These are phyloP conservation scores for Rhododendron kiyosumense DNA, from an alignment of 148 eudicot species.

Conservation along the genomic window DNA sequence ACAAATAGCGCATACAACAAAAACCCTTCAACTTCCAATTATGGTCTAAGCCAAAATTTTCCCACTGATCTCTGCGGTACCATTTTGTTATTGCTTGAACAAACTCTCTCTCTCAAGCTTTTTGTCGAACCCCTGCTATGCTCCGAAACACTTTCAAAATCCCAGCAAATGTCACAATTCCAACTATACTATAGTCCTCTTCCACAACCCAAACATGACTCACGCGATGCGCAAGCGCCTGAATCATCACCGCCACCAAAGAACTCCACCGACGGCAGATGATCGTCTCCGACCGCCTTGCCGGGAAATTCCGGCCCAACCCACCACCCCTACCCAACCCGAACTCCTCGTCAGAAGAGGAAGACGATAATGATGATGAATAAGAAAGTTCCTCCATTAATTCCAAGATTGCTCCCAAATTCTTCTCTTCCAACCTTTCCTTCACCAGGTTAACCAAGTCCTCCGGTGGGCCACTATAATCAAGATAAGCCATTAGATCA, in stretches of 20 bases:
- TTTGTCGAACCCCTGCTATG: constrained; percentile 11
- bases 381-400: constrained; percentile 46
- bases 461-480: constrained; percentile 61
- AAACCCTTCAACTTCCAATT: neutral
- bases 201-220: constrained; percentile 76
- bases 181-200: constrained; percentile 57
- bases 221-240: constrained; percentile 73
- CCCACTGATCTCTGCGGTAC: neutral
- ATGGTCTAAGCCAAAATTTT: neutral
- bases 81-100: constrained; percentile 10
- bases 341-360: constrained; percentile 76
- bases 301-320: constrained; percentile 28
- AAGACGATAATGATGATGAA: constrained; percentile 29
- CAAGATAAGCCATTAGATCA: constrained; percentile 71
- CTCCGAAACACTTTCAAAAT: constrained; percentile 56
- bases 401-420: constrained; percentile 56
- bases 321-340: constrained; percentile 25
- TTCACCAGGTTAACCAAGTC: constrained; percentile 59
- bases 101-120: neutral
- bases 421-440: constrained; percentile 47
- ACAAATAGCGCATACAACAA: neutral
- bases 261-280: constrained; percentile 71
- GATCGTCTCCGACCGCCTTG: constrained; percentile 55
- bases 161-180: constrained; percentile 61
- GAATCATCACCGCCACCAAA: constrained; percentile 86